Conservation (phyloP, 2,329 filamentous ascomycete species). For the Fusarium subtropicale region DNA sequence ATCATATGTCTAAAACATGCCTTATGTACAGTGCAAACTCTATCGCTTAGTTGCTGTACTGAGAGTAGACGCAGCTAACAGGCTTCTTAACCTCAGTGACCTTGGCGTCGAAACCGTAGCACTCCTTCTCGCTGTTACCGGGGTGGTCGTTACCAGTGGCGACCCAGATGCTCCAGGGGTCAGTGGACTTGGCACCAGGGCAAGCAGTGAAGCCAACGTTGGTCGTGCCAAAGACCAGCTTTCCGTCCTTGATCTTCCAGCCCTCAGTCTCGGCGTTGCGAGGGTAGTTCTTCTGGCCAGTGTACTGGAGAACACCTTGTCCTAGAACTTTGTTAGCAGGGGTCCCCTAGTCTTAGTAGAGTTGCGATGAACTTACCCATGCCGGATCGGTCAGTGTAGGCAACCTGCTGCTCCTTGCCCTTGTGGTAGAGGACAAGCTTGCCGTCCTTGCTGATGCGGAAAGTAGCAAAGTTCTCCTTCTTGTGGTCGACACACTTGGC, state of each 20-base stretch:
- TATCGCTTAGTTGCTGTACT: slow-evolving; percentile 1
- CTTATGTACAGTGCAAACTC: background rate
- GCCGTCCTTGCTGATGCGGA: slow-evolving; percentile 56
- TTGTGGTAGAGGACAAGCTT: slow-evolving; percentile 61
- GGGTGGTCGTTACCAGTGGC: slow-evolving; percentile 49
- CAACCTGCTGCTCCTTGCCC: slow-evolving; percentile 57
- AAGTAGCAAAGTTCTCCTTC: slow-evolving; percentile 58
- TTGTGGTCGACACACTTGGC: slow-evolving; percentile 60
- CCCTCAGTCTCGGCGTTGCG: slow-evolving; percentile 55
- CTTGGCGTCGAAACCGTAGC: slow-evolving; percentile 52
- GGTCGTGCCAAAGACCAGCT: background rate
- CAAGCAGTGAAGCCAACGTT: slow-evolving; percentile 63
- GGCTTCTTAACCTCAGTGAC: slow-evolving; percentile 46
- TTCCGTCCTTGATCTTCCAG: slow-evolving; percentile 58
- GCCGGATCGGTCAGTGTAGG: slow-evolving; percentile 68
- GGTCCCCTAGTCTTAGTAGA: fast-evolving
- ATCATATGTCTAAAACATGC: background rate
- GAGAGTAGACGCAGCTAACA: slow-evolving; percentile 53
- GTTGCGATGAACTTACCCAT: slow-evolving; percentile 59
- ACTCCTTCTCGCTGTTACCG: slow-evolving; percentile 51
- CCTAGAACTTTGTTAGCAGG: slow-evolving; percentile 48
- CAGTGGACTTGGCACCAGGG: slow-evolving; percentile 54
- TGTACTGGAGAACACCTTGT: slow-evolving; percentile 66
- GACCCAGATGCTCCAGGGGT: slow-evolving; percentile 57
- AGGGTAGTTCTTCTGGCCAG: slow-evolving; percentile 60